A percentile compares a stretch with the other conserved stretches of the same genome.
phyloP scores from a whole-genome alignment of 352 stramenopile species.

The Pythium aquatile region DNA sequence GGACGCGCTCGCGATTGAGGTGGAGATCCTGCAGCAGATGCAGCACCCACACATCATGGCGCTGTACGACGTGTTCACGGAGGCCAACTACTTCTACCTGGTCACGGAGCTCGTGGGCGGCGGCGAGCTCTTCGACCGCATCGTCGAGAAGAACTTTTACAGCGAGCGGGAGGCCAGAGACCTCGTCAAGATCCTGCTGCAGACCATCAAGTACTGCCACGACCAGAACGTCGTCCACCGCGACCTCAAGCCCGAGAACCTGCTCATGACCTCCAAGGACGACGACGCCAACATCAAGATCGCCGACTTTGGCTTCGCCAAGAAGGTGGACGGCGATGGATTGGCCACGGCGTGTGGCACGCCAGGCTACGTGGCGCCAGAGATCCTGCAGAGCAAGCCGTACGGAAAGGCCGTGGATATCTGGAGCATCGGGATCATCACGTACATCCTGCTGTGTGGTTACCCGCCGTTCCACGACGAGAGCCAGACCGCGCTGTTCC shows the following conservation, averaged over 20 bases:
- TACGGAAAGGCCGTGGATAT: conserved; percentile 88
- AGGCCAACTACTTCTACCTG: conserved; percentile 94
- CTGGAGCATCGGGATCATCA: conserved; percentile 91
- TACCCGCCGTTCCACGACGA: conserved; percentile 90
- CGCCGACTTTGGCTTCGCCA: conserved; percentile 84
- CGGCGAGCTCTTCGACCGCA: conserved; percentile 86
- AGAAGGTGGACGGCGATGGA: conserved; percentile 57
- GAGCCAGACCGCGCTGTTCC: conserved; percentile 84
- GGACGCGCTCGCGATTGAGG: conserved; percentile 72
- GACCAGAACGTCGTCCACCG: conserved; percentile 81
- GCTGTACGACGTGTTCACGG: conserved; percentile 91
- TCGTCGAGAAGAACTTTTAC: conserved; percentile 89
- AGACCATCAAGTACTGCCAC: conserved; percentile 87
- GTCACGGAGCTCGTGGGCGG: conserved; percentile 95
- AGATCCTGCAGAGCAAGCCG: conserved; percentile 70
- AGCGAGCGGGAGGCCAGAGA: conserved; percentile 75
- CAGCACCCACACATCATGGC: conserved; percentile 89
- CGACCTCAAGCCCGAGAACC: conserved; percentile 87
- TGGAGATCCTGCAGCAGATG: conserved; percentile 80
- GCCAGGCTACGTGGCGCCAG: conserved; percentile 72
- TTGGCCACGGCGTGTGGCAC: conserved; percentile 74
- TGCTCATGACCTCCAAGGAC: conserved; percentile 69
- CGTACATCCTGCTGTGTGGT: conserved; percentile 82
- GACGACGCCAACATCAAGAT: conserved; percentile 85
- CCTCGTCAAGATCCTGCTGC: conserved; percentile 72